Evolutionary conservation across 2,329 filamentous ascomycete genomes (phyloP).

Genomic region (Paraphaeosphaeria sporulosa): DNA sequence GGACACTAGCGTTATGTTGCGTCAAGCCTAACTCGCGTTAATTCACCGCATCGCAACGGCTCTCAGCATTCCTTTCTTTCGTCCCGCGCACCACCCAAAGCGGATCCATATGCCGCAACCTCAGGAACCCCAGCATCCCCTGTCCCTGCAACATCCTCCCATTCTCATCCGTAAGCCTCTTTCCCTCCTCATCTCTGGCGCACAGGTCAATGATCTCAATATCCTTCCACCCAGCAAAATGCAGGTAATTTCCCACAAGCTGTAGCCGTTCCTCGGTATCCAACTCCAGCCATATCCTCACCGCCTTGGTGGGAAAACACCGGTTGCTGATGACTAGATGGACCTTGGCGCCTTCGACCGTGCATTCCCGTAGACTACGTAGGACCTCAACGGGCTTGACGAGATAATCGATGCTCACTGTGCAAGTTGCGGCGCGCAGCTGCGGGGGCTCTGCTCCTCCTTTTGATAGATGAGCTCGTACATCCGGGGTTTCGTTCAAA

Average conservation of each 20-base stretch:
- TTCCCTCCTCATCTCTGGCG: constrained; percentile 43
- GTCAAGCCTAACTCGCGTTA: too few relatives aligned
- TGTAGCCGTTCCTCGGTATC: constrained; percentile 55
- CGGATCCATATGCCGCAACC: constrained; percentile 33
- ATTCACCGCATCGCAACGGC: too few relatives aligned
- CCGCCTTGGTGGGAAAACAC: constrained; percentile 62
- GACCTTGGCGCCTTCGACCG: constrained; percentile 54
- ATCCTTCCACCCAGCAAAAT: constrained; percentile 60
- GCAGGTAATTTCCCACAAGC: constrained; percentile 61
- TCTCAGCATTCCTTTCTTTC: constrained; percentile 25
- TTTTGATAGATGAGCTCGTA: constrained; percentile 20
- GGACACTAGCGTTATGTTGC: too few relatives aligned
- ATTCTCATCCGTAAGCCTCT: constrained; percentile 32
- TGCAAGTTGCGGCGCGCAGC: constrained; percentile 59
- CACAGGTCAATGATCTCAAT: constrained; percentile 63
- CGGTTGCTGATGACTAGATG: constrained; percentile 61
- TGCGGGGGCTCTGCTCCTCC: constrained; percentile 7
- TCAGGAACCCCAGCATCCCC: constrained; percentile 7
- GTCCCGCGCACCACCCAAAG: constrained; percentile 39
- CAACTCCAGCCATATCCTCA: constrained; percentile 57
- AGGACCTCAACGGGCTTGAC: constrained; percentile 57
- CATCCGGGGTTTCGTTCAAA: constrained; percentile 53
- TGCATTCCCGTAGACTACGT: constrained; percentile 48
- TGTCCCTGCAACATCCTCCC: constrained; percentile 24
- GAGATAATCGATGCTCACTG: constrained; percentile 62